These are phyloP conservation scores for Candida tropicalis DNA, from an alignment of 1,139 yeast genomes.

Conservation along the genomic window DNA sequence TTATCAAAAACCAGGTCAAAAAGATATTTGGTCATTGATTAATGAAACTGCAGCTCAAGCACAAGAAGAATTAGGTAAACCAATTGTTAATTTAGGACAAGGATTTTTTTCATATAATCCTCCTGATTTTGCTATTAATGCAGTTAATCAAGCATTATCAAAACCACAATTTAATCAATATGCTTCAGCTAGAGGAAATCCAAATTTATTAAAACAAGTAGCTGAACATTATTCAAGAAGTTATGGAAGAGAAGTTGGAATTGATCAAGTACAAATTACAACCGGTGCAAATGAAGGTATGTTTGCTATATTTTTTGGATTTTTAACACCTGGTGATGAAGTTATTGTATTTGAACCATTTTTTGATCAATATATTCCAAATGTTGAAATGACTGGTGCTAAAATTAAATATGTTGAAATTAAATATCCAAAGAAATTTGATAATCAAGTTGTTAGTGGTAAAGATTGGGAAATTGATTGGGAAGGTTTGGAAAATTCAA, in stretches of 20 bases:
- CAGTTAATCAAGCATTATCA: slow-evolving; percentile 77
- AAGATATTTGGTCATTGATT: slow-evolving; percentile 93
- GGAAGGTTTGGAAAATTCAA: slow-evolving; percentile 68
- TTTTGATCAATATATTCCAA: slow-evolving; percentile 94
- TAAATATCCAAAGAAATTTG: slow-evolving; percentile 78
- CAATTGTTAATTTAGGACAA: slow-evolving; percentile 88
- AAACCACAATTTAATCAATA: slow-evolving; percentile 83
- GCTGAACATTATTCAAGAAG: slow-evolving; percentile 70
- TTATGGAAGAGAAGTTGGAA: slow-evolving; percentile 60
- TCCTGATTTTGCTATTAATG: slow-evolving; percentile 83
- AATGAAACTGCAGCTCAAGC: slow-evolving; percentile 91
- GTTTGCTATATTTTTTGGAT: slow-evolving; percentile 80
- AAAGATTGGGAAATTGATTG: slow-evolving; percentile 88
- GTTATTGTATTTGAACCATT: slow-evolving; percentile 97
- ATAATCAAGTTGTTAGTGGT: slow-evolving; percentile 67
- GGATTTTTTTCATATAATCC: slow-evolving; percentile 96
- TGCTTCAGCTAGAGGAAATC: slow-evolving; percentile 89
- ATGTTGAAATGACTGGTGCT: slow-evolving; percentile 92
- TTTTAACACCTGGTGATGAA: slow-evolving; percentile 86
- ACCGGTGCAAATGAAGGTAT: slow-evolving; percentile 99
- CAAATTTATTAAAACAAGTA: slow-evolving; percentile 67
- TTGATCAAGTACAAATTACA: slow-evolving; percentile 75
- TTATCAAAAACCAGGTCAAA: slow-evolving; percentile 54
- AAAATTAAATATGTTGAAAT: slow-evolving; percentile 83
- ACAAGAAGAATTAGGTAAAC: slow-evolving; percentile 61